Evolutionary conservation across 345 rosid species (phyloP).

Genomic region (Linum usitatissimum): DNA sequence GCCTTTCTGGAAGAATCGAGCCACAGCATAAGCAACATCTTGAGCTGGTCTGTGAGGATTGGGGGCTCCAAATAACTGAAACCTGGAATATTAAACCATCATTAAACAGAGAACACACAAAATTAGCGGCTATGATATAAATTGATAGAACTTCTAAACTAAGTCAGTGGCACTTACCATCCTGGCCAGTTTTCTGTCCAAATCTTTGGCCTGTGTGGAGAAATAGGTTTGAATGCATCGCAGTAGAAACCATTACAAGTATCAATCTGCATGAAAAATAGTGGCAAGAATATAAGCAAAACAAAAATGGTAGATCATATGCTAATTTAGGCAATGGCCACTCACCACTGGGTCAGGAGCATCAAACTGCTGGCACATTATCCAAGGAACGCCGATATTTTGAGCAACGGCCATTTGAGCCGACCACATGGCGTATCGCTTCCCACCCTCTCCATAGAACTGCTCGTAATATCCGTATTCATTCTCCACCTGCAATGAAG

Average conservation of each 20-base stretch:
- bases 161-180: slow-evolving; percentile 40
- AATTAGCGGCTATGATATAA: neutral
- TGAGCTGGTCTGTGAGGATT: slow-evolving; percentile 91
- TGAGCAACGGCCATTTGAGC: slow-evolving; percentile 88
- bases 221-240: slow-evolving; percentile 64
- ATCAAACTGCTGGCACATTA: slow-evolving; percentile 80
- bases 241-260: slow-evolving; percentile 84
- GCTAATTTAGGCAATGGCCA: neutral
- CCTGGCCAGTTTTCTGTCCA: slow-evolving; percentile 99
- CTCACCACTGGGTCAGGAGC: slow-evolving; percentile 75
- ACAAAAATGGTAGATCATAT: neutral
- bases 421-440: slow-evolving; percentile 68
- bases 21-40: slow-evolving; percentile 79
- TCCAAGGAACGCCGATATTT: slow-evolving; percentile 87
- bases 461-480: slow-evolving; percentile 66
- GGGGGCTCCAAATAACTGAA: slow-evolving; percentile 75
- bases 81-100: slow-evolving; percentile 33
- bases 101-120: slow-evolving; percentile 1
- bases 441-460: slow-evolving; percentile 63
- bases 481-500: slow-evolving; percentile 64
- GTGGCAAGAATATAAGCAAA: slow-evolving; percentile 2
- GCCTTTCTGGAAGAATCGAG: slow-evolving; percentile 86
- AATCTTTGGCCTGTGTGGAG: slow-evolving; percentile 78
- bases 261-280: slow-evolving; percentile 40
- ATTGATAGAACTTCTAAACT: neutral